Evolutionary conservation across 176 grass and related monocot species (phyloP), one percentile per base, ranked within the genome.

Genomic region (Zizania latifolia): DNA sequence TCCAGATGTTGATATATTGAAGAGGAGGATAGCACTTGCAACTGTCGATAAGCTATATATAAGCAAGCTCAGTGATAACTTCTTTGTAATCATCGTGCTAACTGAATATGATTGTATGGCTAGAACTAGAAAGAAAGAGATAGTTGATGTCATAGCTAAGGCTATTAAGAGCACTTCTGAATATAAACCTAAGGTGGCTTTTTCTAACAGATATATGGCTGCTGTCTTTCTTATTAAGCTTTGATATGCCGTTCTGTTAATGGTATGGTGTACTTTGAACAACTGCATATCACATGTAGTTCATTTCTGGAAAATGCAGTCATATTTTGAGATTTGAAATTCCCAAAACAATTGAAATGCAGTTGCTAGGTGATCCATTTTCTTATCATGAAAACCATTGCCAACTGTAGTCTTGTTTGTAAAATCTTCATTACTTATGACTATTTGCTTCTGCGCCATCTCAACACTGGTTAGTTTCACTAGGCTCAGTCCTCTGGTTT

Each of bases 91-190:
- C 62, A 86, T 99, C 65, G 83, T 91, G 61, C 92, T 91, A 0
- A 92, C 91, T 0, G 96, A 99, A 82, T 99, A 92, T 21, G 96
- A 99, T 61, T 90, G 84, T 72, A 82, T 95, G 80, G 92, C 92
- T 64, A 95, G 89, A 38, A 92, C 84, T 63, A 86, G 89, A 64
- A 99, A 94, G 86, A 90, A 79, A 38, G 96, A 99, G 76, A 92
- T 99, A 66, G 82, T 84, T 50, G 86, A 92, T 75, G 65, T 87
- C 61, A 72, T 92, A 57, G 57, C 95, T 48, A 79, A 92, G 67
- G 96, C 89, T 68, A 88, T 93, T 30, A 92, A 90, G 79, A 78
- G 85, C 68, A 89, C 79, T 59, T 87, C 84, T 54, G 96, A 92
- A 37, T 97, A 90, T 85, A 82, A 94, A 78, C 84, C 93, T 70